A percentile compares a stretch with the other conserved stretches of the same genome.
Evolutionary conservation across 202 grass and related monocot genomes (phyloP).

Genomic region (Cymbopogon flexuosus): DNA sequence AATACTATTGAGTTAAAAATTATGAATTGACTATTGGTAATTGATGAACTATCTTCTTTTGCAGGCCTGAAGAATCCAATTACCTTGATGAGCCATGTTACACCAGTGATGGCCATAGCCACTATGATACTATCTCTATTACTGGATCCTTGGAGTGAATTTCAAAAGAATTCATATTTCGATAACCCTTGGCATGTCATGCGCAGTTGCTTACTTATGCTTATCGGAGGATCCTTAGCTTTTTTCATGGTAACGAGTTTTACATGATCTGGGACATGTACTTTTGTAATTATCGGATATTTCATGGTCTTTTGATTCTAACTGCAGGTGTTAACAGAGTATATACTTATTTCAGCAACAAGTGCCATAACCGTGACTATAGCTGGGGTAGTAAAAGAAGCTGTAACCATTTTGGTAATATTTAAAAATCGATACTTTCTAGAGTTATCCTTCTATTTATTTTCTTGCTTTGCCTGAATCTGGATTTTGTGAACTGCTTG

Average conservation of each 20-base stretch:
- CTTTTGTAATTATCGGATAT: slow-evolving; percentile 18
- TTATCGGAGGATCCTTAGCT: slow-evolving; percentile 77
- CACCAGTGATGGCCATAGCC: slow-evolving; percentile 85
- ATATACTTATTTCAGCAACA: slow-evolving; percentile 98
- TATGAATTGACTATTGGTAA: slow-evolving; percentile 8
- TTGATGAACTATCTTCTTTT: slow-evolving; percentile 36
- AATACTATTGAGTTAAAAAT: slow-evolving; percentile 10
- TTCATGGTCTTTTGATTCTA: slow-evolving; percentile 24
- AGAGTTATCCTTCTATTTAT: not conserved
- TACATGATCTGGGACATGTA: slow-evolving; percentile 20
- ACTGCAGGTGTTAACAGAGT: slow-evolving; percentile 95
- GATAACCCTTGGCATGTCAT: slow-evolving; percentile 77
- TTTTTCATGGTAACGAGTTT: slow-evolving; percentile 89
- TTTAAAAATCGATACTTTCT: slow-evolving; percentile 8
- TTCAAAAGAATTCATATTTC: slow-evolving; percentile 80
- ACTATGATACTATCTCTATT: slow-evolving; percentile 86
- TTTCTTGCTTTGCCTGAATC: slow-evolving; percentile 12
- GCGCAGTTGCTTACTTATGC: slow-evolving; percentile 86
- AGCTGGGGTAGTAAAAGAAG: slow-evolving; percentile 98
- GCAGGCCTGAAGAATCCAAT: slow-evolving; percentile 95
- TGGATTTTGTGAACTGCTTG: not conserved
- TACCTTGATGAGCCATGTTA: slow-evolving; percentile 92
- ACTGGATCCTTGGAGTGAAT: slow-evolving; percentile 93
- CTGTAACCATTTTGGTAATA: slow-evolving; percentile 96
- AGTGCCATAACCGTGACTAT: slow-evolving; percentile 98